Evolutionary conservation across 1,139 yeast genomes (phyloP).

Genomic region (Candida pseudoviswanathii): DNA sequence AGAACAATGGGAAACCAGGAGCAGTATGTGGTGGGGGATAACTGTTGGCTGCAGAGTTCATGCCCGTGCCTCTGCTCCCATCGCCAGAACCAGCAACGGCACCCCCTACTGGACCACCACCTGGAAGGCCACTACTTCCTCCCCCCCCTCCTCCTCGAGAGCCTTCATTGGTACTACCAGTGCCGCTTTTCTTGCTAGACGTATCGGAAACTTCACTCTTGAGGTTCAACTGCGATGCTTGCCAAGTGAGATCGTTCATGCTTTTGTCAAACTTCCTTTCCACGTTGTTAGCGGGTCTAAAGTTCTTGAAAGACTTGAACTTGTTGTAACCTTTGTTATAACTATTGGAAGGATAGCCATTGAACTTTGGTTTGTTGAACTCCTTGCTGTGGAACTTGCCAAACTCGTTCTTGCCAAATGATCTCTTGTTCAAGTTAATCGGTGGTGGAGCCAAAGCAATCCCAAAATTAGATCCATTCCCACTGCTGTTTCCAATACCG

Average conservation of each 20-base stretch:
- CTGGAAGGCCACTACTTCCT: background rate
- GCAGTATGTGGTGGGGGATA: constrained; percentile 8
- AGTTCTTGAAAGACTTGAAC: constrained; percentile 1
- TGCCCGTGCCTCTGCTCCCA: background rate
- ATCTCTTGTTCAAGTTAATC: constrained; percentile 53
- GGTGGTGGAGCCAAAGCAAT: constrained; percentile 75
- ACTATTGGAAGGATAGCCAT: constrained; percentile 18
- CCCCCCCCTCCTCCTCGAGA: background rate
- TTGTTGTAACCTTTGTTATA: constrained; percentile 11
- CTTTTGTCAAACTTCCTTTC: constrained; percentile 1
- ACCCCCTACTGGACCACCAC: background rate
- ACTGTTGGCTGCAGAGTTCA: background rate
- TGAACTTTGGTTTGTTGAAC: constrained; percentile 16
- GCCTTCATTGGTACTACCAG: background rate
- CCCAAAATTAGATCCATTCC: constrained; percentile 20
- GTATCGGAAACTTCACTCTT: constrained; percentile 7
- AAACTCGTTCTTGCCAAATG: constrained; percentile 11
- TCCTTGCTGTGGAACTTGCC: constrained; percentile 7
- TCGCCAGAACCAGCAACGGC: background rate
- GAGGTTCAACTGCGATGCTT: constrained; percentile 14
- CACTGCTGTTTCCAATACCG: background rate
- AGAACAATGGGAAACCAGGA: constrained; percentile 22
- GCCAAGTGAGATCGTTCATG: constrained; percentile 10
- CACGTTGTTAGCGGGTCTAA: background rate
- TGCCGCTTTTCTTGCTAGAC: background rate